Evolutionary conservation across 2,329 filamentous ascomycete genomes (phyloP).

Genomic region (Ceratocystis huliohia): DNA sequence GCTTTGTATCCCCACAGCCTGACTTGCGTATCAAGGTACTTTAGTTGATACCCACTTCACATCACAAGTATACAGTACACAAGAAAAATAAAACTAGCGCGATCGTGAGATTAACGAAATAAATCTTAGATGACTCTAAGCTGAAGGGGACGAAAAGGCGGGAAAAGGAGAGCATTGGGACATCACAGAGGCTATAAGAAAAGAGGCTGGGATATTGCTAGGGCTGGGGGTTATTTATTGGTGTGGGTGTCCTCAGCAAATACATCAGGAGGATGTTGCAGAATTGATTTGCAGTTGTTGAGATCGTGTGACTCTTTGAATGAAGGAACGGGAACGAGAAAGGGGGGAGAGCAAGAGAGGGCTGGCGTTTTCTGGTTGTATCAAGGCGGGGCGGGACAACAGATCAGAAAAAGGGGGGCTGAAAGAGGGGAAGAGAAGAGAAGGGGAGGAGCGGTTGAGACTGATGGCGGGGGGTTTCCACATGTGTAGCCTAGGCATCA

Average conservation of each 20-base stretch:
- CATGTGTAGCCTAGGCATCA: no score
- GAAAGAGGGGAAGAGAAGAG: background rate
- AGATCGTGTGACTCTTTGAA: background rate
- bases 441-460: background rate
- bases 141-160: background rate
- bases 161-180: background rate
- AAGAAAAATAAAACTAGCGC: background rate
- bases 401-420: background rate
- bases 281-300: conserved; percentile 4
- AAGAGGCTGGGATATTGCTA: background rate
- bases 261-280: background rate
- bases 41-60: background rate
- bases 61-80: background rate
- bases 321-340: background rate
- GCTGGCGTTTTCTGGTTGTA: background rate
- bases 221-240: background rate
- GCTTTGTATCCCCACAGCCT: conserved; percentile 2
- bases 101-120: conserved; percentile 8
- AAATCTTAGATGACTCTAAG: conserved; percentile 1
- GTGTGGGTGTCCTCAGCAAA: background rate
- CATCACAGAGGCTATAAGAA: background rate
- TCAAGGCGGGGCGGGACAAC: background rate
- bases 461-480: background rate
- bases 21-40: background rate
- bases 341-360: background rate